phyloP scores from a whole-genome alignment of 345 rosid genomes.

The Arabis hirsuta region DNA sequence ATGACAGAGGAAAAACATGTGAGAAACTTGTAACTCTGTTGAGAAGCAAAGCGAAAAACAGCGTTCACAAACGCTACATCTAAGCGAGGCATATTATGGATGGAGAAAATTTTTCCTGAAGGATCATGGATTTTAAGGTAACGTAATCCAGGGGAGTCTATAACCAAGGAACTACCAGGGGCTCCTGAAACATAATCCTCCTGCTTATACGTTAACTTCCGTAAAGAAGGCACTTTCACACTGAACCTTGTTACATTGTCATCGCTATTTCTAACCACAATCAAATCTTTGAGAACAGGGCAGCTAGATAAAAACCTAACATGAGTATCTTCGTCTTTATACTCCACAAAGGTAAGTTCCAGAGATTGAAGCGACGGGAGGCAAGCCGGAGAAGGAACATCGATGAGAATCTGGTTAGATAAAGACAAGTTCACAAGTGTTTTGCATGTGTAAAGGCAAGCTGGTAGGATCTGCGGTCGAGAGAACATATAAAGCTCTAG shows the following conservation, averaged over 20 bases:
- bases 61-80: not conserved
- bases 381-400: not conserved
- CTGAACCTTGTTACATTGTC: conserved; percentile 18
- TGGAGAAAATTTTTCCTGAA: not conserved
- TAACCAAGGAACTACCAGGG: not conserved
- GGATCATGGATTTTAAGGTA: not conserved
- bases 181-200: too few relatives aligned
- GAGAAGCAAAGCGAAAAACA: not conserved
- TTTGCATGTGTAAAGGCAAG: not conserved
- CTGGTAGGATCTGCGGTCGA: not conserved
- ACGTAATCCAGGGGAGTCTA: not conserved
- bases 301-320: conserved; percentile 17
- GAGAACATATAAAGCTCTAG: not conserved
- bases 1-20: conserved; percentile 8
- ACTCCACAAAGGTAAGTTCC: not conserved
- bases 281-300: not conserved
- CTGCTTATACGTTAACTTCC: not conserved
- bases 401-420: not conserved
- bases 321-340: conserved; percentile 23
- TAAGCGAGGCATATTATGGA: conserved; percentile 12
- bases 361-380: not conserved
- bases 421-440: not conserved
- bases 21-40: not conserved
- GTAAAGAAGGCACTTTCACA: conserved; percentile 31
- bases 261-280: accelerated